These are phyloP conservation scores for Mallotus repandus DNA, from an alignment of 441 rosid species.

Conservation along the genomic window DNA sequence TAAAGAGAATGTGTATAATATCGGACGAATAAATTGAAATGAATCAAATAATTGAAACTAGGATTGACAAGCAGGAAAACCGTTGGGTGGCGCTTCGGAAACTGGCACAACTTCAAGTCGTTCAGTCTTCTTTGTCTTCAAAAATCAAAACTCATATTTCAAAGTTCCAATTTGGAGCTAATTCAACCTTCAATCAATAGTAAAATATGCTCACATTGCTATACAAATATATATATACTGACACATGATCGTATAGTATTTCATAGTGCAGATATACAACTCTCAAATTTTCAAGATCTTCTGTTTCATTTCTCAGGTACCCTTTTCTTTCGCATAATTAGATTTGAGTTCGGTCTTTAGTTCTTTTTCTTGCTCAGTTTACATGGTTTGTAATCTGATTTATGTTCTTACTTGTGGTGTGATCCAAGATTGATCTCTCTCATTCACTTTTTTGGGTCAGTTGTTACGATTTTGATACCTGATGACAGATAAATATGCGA, in stretches of 20 bases:
- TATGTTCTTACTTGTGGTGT: neutral
- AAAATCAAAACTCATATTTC: neutral
- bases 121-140: neutral
- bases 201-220: too few relatives aligned
- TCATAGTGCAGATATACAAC: neutral
- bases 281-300: conserved; percentile 13
- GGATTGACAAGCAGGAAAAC: neutral
- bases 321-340: conserved; percentile 12
- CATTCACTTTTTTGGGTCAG: conserved; percentile 3
- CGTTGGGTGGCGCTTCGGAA: conserved; percentile 20
- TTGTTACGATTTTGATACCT: neutral
- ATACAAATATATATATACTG: neutral
- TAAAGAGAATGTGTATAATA: too few relatives aligned
- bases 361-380: neutral
- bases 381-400: neutral
- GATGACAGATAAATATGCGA: conserved; percentile 35
- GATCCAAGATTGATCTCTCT: conserved; percentile 9
- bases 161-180: conserved; percentile 17
- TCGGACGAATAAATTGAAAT: too few relatives aligned
- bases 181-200: neutral
- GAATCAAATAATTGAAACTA: too few relatives aligned
- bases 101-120: neutral
- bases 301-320: conserved; percentile 12
- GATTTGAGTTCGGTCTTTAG: neutral
- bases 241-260: neutral